Evolutionary conservation across 306 rosid species (phyloP), one percentile per base, ranked within the genome.

Genomic region (Cucurbita ficifolia): DNA sequence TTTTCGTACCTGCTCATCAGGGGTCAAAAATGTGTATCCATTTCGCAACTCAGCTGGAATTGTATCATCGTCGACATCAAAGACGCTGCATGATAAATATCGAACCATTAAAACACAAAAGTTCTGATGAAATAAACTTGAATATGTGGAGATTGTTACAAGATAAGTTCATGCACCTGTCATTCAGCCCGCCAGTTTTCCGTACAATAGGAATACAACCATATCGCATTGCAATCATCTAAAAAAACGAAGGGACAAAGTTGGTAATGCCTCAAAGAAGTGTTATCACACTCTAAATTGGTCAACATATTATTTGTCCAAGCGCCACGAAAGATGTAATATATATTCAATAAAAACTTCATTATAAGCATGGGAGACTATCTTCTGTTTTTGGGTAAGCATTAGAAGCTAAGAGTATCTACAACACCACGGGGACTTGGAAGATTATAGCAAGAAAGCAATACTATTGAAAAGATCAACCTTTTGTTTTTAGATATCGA

Each of bases 161-260:
- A 61, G 68, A 48, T 75, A 18, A 29, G 52, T 46, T n/a, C 7
- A 48, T 0, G 72, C 76, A 94, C 99, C 97, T 94, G 86, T 94
- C 99, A 81, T 91, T 88, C 45, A 91, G 87, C 73, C 97, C 99
- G 70, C 99, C 99, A 1, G 97, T 94, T 94, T 88, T 88, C 81
- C 99, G 85, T 64, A 14, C 96, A 70, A 94, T 91, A 53, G 99
- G 99, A 81, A 94, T 74, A 55, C 90, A 79, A 79, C 99, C 97
- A 56, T 89, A 94, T 85, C 92, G 89, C 99, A 94, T 94, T 74
- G 99, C 84, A 84, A 94, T 94, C 99, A 91, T 90, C 97, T 94
- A 85, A 35, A 53, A 53, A 72, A 18, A n/a, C 18, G 39, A 49
- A 55, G 72, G 35, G 1, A 39, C 18, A 43, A 49, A 64, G 24